A percentile compares a stretch with the other conserved stretches of the same genome.
Evolutionary conservation across 352 stramenopile genomes (phyloP).

Genomic region (Pythium phragmitis): DNA sequence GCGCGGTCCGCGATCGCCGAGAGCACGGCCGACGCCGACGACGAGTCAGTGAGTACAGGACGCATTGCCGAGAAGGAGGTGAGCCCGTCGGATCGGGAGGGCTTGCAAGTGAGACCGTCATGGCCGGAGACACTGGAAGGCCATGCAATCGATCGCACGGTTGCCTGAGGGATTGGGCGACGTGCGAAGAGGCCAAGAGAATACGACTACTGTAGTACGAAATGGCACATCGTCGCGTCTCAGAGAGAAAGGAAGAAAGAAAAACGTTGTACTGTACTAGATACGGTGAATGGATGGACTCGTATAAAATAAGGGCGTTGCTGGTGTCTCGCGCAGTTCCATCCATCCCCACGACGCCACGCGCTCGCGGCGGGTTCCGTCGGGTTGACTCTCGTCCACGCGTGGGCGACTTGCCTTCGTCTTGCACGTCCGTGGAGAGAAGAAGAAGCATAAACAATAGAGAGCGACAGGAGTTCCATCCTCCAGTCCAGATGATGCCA

Average conservation of each 20-base stretch:
- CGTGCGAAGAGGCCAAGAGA: neutral
- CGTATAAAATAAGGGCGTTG: neutral
- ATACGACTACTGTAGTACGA: too few species aligned
- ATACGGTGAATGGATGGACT: neutral
- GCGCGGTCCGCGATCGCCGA: constrained; percentile 33
- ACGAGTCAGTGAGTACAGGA: neutral
- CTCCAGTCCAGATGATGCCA: neutral
- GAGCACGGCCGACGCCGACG: constrained; percentile 34
- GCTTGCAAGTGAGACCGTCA: neutral
- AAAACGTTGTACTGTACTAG: too few species aligned
- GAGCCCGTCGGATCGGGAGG: too few species aligned
- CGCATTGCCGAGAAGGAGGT: too few species aligned
- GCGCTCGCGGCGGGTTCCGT: too few species aligned
- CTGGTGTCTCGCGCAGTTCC: neutral
- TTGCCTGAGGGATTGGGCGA: neutral
- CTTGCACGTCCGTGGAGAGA: neutral
- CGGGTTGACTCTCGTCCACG: too few species aligned
- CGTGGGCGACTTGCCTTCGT: neutral
- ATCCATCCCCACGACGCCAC: neutral
- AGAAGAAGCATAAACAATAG: neutral
- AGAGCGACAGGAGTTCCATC: neutral
- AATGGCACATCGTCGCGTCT: neutral
- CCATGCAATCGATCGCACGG: too few species aligned
- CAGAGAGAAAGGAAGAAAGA: neutral
- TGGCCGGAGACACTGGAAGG: too few species aligned